phyloP scores from a whole-genome alignment of 1,284 basidiomycete species.

The Agroathelia rolfsii region DNA sequence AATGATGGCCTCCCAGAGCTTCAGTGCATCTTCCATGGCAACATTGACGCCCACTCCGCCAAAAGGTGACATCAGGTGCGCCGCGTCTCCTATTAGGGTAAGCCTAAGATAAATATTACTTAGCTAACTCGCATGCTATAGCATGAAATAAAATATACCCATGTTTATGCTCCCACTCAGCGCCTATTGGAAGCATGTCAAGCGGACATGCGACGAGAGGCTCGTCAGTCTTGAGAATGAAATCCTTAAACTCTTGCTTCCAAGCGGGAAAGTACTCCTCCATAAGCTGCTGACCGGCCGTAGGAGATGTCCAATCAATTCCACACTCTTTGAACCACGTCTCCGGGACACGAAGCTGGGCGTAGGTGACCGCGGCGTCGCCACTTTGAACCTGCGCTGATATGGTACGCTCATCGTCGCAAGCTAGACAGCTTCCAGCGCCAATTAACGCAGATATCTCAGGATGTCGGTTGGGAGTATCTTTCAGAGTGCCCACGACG shows the following conservation, averaged over 20 bases:
- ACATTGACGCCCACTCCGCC: slow-evolving; percentile 35
- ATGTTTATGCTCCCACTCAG: too few relatives aligned
- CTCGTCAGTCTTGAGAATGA: too few relatives aligned
- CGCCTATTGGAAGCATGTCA: too few relatives aligned
- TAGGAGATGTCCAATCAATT: too few relatives aligned
- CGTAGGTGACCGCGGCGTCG: slow-evolving; percentile 23
- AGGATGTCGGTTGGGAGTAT: slow-evolving; percentile 15
- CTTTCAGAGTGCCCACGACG: slow-evolving; percentile 19
- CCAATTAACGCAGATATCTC: slow-evolving; percentile 19
- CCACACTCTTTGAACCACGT: too few relatives aligned
- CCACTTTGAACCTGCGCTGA: slow-evolving; percentile 24
- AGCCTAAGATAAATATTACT: too few relatives aligned
- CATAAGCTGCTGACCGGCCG: too few relatives aligned
- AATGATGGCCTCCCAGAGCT: slow-evolving; percentile 20
- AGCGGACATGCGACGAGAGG: too few relatives aligned
- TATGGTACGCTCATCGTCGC: slow-evolving; percentile 19
- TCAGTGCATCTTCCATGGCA: slow-evolving; percentile 20
- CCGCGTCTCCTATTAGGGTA: slow-evolving; percentile 32
- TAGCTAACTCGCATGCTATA: too few relatives aligned
- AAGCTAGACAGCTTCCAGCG: slow-evolving; percentile 18
- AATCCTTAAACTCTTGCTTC: too few relatives aligned
- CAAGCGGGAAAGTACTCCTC: too few relatives aligned
- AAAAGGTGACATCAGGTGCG: slow-evolving; percentile 37
- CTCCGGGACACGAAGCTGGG: slow-evolving; percentile 15
- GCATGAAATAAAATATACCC: too few relatives aligned